Evolutionary conservation across 2,329 filamentous ascomycete species (phyloP).

Genomic region (Ambrosiella beaveri): DNA sequence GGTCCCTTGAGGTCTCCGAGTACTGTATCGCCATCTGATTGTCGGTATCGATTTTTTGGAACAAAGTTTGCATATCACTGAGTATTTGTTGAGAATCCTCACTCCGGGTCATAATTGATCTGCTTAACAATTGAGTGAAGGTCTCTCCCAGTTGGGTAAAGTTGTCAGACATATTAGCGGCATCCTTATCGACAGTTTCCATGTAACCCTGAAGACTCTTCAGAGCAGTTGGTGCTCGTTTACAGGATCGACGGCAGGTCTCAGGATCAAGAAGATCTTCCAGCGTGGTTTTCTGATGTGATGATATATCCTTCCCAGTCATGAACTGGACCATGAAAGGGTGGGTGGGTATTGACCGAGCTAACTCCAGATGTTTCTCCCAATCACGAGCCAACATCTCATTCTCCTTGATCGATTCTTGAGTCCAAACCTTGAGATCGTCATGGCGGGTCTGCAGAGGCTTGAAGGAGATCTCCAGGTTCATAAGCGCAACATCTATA

Average conservation of each 20-base stretch:
- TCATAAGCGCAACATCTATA: slow-evolving; percentile 70
- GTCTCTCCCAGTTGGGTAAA: slow-evolving; percentile 43
- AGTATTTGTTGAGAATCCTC: slow-evolving; percentile 53
- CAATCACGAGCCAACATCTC: slow-evolving; percentile 44
- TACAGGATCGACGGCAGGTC: slow-evolving; percentile 54
- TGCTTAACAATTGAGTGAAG: slow-evolving; percentile 41
- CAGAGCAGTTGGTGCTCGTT: slow-evolving; percentile 40
- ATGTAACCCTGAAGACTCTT: slow-evolving; percentile 43
- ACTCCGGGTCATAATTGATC: slow-evolving; percentile 37
- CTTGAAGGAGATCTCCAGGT: slow-evolving; percentile 59
- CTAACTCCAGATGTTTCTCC: slow-evolving; percentile 49
- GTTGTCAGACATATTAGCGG: slow-evolving; percentile 30
- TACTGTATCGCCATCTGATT: slow-evolving; percentile 61
- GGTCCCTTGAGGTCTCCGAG: slow-evolving; percentile 41
- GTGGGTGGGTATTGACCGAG: slow-evolving; percentile 47
- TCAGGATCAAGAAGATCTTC: slow-evolving; percentile 62
- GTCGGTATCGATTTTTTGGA: slow-evolving; percentile 74
- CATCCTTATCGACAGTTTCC: slow-evolving; percentile 41
- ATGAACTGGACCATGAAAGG: slow-evolving; percentile 49
- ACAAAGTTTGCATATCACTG: slow-evolving; percentile 71
- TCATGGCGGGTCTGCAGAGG: slow-evolving; percentile 53
- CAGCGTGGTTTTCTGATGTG: slow-evolving; percentile 38
- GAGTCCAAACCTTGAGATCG: slow-evolving; percentile 55
- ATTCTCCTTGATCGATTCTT: slow-evolving; percentile 50
- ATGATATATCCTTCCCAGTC: slow-evolving; percentile 29